Conservation (phyloP, 2,329 filamentous ascomycete species). For the Zymoseptoria brevis region DNA sequence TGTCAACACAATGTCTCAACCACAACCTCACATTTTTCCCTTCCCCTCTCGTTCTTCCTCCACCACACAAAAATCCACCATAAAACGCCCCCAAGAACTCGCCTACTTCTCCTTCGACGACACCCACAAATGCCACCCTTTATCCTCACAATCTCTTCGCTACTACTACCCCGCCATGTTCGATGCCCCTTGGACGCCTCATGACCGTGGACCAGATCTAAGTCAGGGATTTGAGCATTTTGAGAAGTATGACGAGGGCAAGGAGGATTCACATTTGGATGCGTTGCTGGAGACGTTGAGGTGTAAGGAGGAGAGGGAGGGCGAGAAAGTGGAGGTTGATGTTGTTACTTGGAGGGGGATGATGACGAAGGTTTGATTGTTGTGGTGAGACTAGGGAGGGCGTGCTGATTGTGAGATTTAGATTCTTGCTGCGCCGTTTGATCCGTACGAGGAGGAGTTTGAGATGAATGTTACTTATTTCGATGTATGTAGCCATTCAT, state of each 20-base stretch:
- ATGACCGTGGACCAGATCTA: constrained; percentile 55
- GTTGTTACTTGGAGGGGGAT: constrained; percentile 93
- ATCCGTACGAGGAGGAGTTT: constrained; percentile 70
- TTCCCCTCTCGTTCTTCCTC: background rate
- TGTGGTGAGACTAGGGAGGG: background rate
- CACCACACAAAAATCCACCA: constrained; percentile 45
- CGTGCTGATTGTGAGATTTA: constrained; percentile 30
- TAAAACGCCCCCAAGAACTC: constrained; percentile 77
- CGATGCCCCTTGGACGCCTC: constrained; percentile 15
- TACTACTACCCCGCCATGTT: constrained; percentile 48
- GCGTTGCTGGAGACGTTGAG: constrained; percentile 70
- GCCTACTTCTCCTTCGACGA: constrained; percentile 90
- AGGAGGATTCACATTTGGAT: constrained; percentile 78
- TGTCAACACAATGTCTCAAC: background rate
- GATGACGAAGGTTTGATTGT: constrained; percentile 76
- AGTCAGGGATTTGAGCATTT: constrained; percentile 77
- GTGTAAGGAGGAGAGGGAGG: constrained; percentile 59
- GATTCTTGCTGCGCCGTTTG: constrained; percentile 81
- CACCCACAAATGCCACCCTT: constrained; percentile 62
- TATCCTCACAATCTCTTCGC: constrained; percentile 62
- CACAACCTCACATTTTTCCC: background rate
- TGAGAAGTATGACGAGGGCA: constrained; percentile 66
- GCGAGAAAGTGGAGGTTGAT: constrained; percentile 50
- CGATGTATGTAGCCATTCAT: constrained; percentile 54
- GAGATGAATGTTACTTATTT: constrained; percentile 93